These are phyloP conservation scores for Heterobasidion irregulare DNA, from an alignment of 1,284 basidiomycete species.

Conservation along the genomic window DNA sequence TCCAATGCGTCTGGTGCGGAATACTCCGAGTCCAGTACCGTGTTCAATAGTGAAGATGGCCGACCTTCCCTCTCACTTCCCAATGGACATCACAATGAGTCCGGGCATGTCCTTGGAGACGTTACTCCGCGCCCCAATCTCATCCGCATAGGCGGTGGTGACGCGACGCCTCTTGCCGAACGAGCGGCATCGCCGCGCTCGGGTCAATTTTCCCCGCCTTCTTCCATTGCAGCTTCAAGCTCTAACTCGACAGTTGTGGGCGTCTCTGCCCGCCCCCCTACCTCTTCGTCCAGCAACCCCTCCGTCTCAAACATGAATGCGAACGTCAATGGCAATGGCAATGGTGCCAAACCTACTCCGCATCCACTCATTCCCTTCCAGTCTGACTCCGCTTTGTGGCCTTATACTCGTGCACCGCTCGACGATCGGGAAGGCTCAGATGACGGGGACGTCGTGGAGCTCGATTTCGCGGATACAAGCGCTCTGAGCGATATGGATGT, in stretches of 20 bases:
- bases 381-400: conserved; percentile 55
- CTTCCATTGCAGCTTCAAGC: conserved; percentile 3
- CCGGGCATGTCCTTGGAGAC: conserved; percentile 29
- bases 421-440: conserved; percentile 24
- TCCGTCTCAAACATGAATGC: not conserved
- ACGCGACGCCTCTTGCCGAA: conserved; percentile 5
- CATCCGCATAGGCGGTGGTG: conserved; percentile 23
- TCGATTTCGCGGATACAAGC: conserved; percentile 63
- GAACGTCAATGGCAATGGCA: not conserved
- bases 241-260: conserved; percentile 7
- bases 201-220: conserved; percentile 2
- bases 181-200: conserved; percentile 10
- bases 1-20: conserved; percentile 18
- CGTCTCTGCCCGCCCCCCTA: not conserved
- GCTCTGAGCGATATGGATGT: conserved; percentile 44
- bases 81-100: conserved; percentile 8
- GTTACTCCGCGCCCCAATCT: conserved; percentile 38
- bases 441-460: conserved; percentile 50
- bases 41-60: conserved; percentile 25
- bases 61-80: conserved; percentile 12
- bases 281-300: not conserved
- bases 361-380: conserved; percentile 45
- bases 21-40: conserved; percentile 33
- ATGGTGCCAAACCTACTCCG: not conserved
- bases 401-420: conserved; percentile 42